phyloP scores from a whole-genome alignment of 495 filamentous ascomycete species.

The Jackrogersella multiformis region DNA sequence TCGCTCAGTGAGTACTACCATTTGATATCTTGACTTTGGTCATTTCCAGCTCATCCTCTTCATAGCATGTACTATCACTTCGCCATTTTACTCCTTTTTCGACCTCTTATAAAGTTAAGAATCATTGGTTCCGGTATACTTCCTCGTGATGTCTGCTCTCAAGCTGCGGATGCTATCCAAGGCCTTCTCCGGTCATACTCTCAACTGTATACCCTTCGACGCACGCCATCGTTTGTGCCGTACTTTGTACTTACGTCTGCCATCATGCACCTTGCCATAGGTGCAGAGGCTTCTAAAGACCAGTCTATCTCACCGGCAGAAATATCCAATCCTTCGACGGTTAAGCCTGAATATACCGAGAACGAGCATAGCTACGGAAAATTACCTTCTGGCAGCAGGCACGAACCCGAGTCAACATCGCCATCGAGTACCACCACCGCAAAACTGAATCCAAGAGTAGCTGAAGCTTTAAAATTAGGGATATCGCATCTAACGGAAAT shows the following conservation, averaged over 20 bases:
- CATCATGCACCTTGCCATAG: conserved; percentile 67
- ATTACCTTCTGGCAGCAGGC: conserved; percentile 27
- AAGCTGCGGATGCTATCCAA: conserved; percentile 69
- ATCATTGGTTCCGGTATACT: conserved; percentile 65
- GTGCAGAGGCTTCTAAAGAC: conserved; percentile 40
- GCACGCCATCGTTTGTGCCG: conserved; percentile 66
- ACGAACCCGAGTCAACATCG: conserved; percentile 41
- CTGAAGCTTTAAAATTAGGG: conserved; percentile 53
- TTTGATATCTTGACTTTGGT: background rate
- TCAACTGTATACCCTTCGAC: conserved; percentile 65
- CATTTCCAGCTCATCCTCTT: conserved; percentile 21
- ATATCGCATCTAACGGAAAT: conserved; percentile 65
- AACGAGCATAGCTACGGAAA: conserved; percentile 25
- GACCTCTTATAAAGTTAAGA: conserved; percentile 70
- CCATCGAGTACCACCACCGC: conserved; percentile 36
- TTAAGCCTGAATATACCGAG: conserved; percentile 27
- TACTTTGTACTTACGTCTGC: conserved; percentile 67
- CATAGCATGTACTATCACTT: conserved; percentile 72
- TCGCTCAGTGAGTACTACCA: conserved; percentile 66
- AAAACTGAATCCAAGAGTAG: conserved; percentile 44
- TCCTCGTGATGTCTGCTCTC: conserved; percentile 69
- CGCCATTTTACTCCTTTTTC: conserved; percentile 69
- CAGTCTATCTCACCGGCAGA: conserved; percentile 27
- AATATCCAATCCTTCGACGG: conserved; percentile 41
- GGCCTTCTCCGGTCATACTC: conserved; percentile 65